Evolutionary conservation across 129 eudicot species (phyloP), one percentile per base, ranked within the genome.

Genomic region (Mikania micrantha): DNA sequence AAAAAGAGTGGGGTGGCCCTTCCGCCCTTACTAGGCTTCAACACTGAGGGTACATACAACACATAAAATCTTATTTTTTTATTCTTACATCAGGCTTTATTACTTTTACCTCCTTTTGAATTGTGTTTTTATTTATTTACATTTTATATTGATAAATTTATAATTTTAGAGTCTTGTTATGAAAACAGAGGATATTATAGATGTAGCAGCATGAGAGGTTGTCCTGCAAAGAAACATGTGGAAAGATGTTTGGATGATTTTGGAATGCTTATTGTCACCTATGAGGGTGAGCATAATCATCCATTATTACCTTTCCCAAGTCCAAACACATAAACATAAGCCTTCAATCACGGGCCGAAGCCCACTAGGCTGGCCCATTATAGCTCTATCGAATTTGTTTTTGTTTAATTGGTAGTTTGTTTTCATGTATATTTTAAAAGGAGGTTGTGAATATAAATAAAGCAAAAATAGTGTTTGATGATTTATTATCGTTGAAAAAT

Each of bases 141-240:
- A 4, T 2, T 28, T 4, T 4, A 28, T 1, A 28, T 4, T 28
- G 32, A 2, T 28, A 58, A 28, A 19, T 39, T 16, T 28, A 20
- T 60, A n/a, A 7, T 58, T 48, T 52, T 21, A 64, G 29, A 36
- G 10, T 9, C 57, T 68, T 54, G 59, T 48, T 25, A 57, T 10
- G 12, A 75, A 82, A 75, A 67, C 87, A 92, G 98, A 87, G 98
- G 96, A 17, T 92, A 92, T 88, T 92, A 92, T 68, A 92, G 88
- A 78, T 92, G 98, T 69, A 92, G 98, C 81, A 92, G 96, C 73
- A 70, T 92, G 84, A 84, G 98, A 86, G 98, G 95, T 49, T 92
- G 98, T 54, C 98, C 98, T 3, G 96, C 98, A 57, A 92, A 96
- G 70, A 92, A 92, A 73, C 98, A 92, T 48, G 98, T 92, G 39